Evolutionary conservation across 371 early-diverging fungal species (phyloP).

Genomic region (Syncephalis plumigaleata): DNA sequence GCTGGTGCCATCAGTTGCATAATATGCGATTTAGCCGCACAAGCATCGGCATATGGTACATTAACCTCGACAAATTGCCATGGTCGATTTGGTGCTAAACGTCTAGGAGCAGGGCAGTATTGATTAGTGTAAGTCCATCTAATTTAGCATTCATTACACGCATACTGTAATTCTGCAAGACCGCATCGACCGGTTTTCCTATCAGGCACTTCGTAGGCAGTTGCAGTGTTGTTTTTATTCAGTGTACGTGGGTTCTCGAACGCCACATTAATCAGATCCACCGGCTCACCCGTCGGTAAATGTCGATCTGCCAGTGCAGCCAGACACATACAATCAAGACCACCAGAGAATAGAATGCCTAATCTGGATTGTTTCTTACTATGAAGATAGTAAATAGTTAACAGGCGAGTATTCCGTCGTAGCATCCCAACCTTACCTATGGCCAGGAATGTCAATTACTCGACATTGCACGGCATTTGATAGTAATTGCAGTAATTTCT

Average conservation of each 20-base stretch:
- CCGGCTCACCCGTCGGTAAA: constrained; percentile 48
- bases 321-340: constrained; percentile 77
- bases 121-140: not conserved
- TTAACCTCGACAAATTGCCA: constrained; percentile 87
- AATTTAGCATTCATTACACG: not conserved
- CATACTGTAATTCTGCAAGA: constrained; percentile 34
- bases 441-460: constrained; percentile 31
- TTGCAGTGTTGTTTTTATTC: constrained; percentile 1
- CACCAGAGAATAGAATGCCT: constrained; percentile 86
- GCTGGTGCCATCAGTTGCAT: constrained; percentile 57
- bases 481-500: constrained; percentile 16
- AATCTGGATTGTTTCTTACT: constrained; percentile 17
- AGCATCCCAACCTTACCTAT: constrained; percentile 13
- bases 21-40: constrained; percentile 30
- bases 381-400: not conserved
- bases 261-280: constrained; percentile 89
- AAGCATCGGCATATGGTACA: constrained; percentile 58
- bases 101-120: too few species aligned
- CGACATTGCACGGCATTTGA: constrained; percentile 31
- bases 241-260: constrained; percentile 77
- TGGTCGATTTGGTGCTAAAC: constrained; percentile 38
- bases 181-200: constrained; percentile 59
- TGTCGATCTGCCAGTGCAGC: constrained; percentile 58
- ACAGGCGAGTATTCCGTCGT: not conserved
- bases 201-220: constrained; percentile 74